Evolutionary conservation across 164 flowering plant genomes (phyloP).

Genomic region (Vitis cinerea): DNA sequence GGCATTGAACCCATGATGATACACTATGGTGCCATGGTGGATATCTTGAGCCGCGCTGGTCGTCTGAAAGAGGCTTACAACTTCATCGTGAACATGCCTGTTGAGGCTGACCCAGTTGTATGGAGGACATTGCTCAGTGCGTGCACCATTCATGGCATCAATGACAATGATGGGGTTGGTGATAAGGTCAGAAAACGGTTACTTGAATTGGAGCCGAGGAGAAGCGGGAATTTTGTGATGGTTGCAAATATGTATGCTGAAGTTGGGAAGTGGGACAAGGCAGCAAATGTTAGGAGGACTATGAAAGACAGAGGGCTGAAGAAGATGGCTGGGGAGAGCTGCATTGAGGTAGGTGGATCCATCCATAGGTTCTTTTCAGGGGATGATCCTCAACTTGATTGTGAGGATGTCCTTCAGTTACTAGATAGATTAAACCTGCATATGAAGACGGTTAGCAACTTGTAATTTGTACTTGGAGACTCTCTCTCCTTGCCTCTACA

Average conservation of each 20-base stretch:
- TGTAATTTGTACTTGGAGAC: neutral
- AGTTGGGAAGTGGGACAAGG: constrained; percentile 63
- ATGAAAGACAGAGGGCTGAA: constrained; percentile 48
- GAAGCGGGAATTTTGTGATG: constrained; percentile 65
- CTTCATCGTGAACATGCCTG: constrained; percentile 49
- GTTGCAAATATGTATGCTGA: constrained; percentile 68
- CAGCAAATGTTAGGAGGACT: constrained; percentile 41
- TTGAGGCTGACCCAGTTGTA: constrained; percentile 49
- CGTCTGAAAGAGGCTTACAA: constrained; percentile 53
- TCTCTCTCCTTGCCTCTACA: too few species aligned
- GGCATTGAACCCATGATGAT: constrained; percentile 51
- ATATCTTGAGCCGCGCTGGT: constrained; percentile 61
- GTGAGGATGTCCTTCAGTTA: constrained; percentile 27
- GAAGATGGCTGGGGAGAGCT: constrained; percentile 68
- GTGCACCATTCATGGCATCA: constrained; percentile 42
- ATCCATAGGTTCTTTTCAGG: constrained; percentile 50
- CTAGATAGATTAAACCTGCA: constrained; percentile 40
- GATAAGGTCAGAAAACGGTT: constrained; percentile 43
- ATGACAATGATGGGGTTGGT: constrained; percentile 29
- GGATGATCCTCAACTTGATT: constrained; percentile 29
- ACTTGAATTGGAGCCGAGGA: constrained; percentile 59
- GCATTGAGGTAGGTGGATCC: constrained; percentile 46
- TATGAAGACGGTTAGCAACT: constrained; percentile 26
- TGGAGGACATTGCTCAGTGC: constrained; percentile 69
- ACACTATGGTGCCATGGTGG: constrained; percentile 81